phyloP scores from a whole-genome alignment of 176 grass and related monocot species.

The Thalia dealbata region DNA sequence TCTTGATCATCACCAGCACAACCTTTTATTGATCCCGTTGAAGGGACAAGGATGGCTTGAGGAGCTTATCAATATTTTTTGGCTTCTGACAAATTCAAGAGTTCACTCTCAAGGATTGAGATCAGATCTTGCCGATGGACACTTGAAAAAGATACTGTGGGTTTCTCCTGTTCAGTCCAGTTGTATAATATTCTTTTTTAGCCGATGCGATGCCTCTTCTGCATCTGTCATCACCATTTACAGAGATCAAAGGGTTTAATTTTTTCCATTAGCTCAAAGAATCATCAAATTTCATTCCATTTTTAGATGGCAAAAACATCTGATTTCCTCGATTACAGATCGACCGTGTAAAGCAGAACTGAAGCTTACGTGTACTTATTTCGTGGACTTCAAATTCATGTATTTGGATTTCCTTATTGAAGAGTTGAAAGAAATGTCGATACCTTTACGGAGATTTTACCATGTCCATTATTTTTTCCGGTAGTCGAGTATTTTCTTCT shows the following conservation, averaged over 20 bases:
- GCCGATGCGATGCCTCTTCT: neutral
- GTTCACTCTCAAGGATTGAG: too few species aligned
- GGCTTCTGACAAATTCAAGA: too few species aligned
- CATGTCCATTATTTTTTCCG: neutral
- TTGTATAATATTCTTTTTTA: neutral
- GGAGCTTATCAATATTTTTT: neutral
- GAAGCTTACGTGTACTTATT: neutral
- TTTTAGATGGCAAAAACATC: neutral
- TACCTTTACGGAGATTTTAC: neutral
- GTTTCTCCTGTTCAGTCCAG: neutral
- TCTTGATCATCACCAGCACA: neutral
- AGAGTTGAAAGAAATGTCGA: neutral
- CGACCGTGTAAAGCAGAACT: neutral
- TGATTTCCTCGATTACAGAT: neutral
- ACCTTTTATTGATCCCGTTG: neutral
- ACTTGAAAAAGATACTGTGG: too few species aligned
- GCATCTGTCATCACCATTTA: neutral
- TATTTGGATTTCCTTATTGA: neutral
- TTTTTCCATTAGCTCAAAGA: neutral
- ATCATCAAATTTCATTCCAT: neutral
- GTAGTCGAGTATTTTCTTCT: too few species aligned
- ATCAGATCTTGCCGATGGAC: too few species aligned
- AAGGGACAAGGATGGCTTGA: neutral
- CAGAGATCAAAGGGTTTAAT: neutral
- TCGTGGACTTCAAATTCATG: neutral